Evolutionary conservation across 2,329 filamentous ascomycete genomes (phyloP), one percentile per base, ranked within the genome.

Genomic region (Curvularia eragrostidis): DNA sequence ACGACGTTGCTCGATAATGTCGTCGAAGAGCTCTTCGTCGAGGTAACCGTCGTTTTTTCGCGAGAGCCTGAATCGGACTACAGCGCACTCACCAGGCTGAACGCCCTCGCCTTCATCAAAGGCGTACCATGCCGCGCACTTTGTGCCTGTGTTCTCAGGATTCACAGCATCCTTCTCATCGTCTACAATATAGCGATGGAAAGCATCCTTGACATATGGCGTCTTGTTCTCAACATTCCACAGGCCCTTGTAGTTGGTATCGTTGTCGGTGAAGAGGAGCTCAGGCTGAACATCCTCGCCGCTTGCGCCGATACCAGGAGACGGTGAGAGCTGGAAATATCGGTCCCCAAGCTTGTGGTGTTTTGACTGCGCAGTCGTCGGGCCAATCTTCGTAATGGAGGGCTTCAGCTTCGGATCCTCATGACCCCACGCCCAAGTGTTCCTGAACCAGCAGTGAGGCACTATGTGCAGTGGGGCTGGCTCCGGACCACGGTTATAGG

Each of bases 391-490:
- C 50, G 83, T 81, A 61, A 97, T 90, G n/a, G 83, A 87, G 0
- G 94, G 95, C 79, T 96, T 97, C 75, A 89, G 88, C 49, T 90
- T 86, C 28, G 83, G 81, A 10, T 87, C 76, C 71, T 97, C 91
- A 62, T 90, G 86, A 21, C 93, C 94, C 94, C 94, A 98, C 38
- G 90, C 87, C 95, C 95, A 98, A 3, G 93, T 97, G 77, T 98
- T 98, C 64, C 94, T 88, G 82, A 97, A 98, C 92, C 93, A 97
- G 51, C 97, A 87, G 59, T 98, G 95, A 8, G 94, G 94, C 42
- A 97, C 82, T 70, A 98, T 97, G 77, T 98, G 95, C 53, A 98
- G 81, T 21, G 93, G 93, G 13, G 95, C 94, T 13, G 91, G 87
- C 52, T 97, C 91, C 6, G 92, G 91, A 15, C 95, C 94, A 68